A percentile compares a stretch with the other conserved stretches of the same genome.
Evolutionary conservation across 345 rosid genomes (phyloP).

Genomic region (Lenwebbia sp.): DNA sequence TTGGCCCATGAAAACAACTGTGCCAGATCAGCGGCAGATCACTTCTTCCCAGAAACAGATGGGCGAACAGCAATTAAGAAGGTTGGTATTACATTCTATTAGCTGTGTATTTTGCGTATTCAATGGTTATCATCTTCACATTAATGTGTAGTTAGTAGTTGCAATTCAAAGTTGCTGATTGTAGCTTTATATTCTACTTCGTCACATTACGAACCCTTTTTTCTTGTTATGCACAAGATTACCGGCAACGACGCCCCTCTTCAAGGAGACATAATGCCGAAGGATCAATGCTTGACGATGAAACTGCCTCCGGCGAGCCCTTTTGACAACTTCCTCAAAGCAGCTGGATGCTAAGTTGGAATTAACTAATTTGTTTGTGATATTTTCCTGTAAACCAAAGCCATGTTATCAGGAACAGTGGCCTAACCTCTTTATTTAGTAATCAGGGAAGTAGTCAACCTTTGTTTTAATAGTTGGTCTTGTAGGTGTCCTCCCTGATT

Average conservation of each 20-base stretch:
- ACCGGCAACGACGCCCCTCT: not conserved
- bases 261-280: slow-evolving; percentile 6
- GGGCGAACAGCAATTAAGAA: slow-evolving; percentile 23
- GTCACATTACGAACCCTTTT: not conserved
- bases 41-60: slow-evolving; percentile 12
- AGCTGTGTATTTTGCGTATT: not conserved
- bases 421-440: not conserved
- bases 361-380: not conserved
- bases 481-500: not conserved
- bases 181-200: not conserved
- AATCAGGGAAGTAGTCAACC: not conserved
- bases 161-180: not conserved
- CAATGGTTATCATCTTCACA: not conserved
- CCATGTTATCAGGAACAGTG: not conserved
- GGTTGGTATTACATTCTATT: slow-evolving; percentile 15
- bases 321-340: slow-evolving; percentile 85
- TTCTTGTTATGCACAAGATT: not conserved
- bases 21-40: slow-evolving; percentile 7
- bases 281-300: slow-evolving; percentile 45
- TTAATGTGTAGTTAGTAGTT: not conserved
- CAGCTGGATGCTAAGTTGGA: slow-evolving; percentile 45
- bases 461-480: not conserved
- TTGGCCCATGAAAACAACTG: slow-evolving; percentile 52
- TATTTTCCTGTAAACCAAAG: slow-evolving; percentile 4
- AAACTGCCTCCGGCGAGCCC: slow-evolving; percentile 93